Evolutionary conservation across 2,329 filamentous ascomycete genomes (phyloP).

Genomic region (Xylariaceae sp.): DNA sequence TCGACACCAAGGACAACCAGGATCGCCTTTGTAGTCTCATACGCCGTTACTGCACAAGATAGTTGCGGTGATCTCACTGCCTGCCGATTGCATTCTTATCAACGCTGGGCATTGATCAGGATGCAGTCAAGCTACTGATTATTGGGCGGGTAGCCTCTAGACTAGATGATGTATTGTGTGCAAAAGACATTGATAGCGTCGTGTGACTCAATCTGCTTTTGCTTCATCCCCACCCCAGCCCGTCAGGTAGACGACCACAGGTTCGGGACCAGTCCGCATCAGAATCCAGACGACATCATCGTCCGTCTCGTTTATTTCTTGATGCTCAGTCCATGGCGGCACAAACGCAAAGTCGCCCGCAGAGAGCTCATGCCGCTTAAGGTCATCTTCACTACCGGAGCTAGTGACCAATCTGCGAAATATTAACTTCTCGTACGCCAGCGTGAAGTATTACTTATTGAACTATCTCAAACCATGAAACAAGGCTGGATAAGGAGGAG

Average conservation of each 20-base stretch:
- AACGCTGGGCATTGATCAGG: slow-evolving; percentile 6
- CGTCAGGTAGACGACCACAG: slow-evolving; percentile 63
- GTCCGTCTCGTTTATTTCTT: slow-evolving; percentile 67
- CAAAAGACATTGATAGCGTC: slow-evolving; percentile 1
- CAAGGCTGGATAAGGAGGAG: not conserved
- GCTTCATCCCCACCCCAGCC: slow-evolving; percentile 61
- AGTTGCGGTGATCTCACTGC: slow-evolving; percentile 8
- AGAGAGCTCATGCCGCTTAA: slow-evolving; percentile 58
- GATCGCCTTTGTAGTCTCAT: slow-evolving; percentile 34
- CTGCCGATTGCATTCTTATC: slow-evolving; percentile 11
- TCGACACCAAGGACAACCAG: slow-evolving; percentile 43
- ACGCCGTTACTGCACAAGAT: slow-evolving; percentile 32
- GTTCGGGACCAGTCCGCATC: slow-evolving; percentile 61
- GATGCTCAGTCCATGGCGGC: slow-evolving; percentile 71
- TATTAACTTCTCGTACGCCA: slow-evolving; percentile 15
- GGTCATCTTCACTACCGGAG: slow-evolving; percentile 53
- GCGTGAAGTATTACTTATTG: not conserved
- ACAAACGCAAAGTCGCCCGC: slow-evolving; percentile 72
- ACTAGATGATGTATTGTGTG: slow-evolving; percentile 11
- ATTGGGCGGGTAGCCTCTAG: slow-evolving; percentile 2
- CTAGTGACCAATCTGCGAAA: slow-evolving; percentile 54
- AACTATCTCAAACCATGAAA: slow-evolving; percentile 2
- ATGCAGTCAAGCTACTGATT: slow-evolving; percentile 5
- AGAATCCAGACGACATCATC: slow-evolving; percentile 65
- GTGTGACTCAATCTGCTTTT: slow-evolving; percentile 32